These are phyloP conservation scores for Ogataea pilisensis DNA, from an alignment of 805 yeast genomes.

Conservation along the genomic window DNA sequence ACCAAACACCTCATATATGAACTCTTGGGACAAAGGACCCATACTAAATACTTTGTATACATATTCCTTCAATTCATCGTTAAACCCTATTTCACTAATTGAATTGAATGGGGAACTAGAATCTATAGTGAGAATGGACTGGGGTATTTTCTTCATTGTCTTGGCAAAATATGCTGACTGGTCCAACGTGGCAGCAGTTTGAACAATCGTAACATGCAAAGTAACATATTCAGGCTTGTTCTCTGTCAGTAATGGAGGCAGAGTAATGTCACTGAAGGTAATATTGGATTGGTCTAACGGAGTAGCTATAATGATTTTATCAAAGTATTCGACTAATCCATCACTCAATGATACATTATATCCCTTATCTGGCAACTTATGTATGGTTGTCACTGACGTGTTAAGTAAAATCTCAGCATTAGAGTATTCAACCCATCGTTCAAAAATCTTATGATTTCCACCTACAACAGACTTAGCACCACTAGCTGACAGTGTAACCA, in stretches of 20 bases:
- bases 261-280: slow-evolving; percentile 4
- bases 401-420: slow-evolving; percentile 31
- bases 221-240: slow-evolving; percentile 33
- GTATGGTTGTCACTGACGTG: slow-evolving; percentile 27
- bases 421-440: slow-evolving; percentile 33
- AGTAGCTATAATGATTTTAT: slow-evolving; percentile 42
- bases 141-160: slow-evolving; percentile 28
- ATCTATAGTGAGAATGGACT: slow-evolving; percentile 24
- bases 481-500: slow-evolving; percentile 37
- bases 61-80: slow-evolving; percentile 26
- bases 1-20: slow-evolving; percentile 22
- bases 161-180: slow-evolving; percentile 12
- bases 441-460: slow-evolving; percentile 44
- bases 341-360: slow-evolving; percentile 3
- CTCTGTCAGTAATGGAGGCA: slow-evolving; percentile 6
- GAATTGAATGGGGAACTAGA: slow-evolving; percentile 31
- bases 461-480: slow-evolving; percentile 36
- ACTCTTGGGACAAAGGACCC: slow-evolving; percentile 15
- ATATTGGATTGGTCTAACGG: slow-evolving; percentile 35
- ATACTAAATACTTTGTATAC: slow-evolving; percentile 41
- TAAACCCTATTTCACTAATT: slow-evolving; percentile 28
- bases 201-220: slow-evolving; percentile 36
- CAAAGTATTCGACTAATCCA: slow-evolving; percentile 22
- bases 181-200: slow-evolving; percentile 12
- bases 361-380: neutral